Evolutionary conservation across 2,329 filamentous ascomycete species (phyloP), one percentile per base, ranked within the genome.

Genomic region (Corynespora cassiicola): DNA sequence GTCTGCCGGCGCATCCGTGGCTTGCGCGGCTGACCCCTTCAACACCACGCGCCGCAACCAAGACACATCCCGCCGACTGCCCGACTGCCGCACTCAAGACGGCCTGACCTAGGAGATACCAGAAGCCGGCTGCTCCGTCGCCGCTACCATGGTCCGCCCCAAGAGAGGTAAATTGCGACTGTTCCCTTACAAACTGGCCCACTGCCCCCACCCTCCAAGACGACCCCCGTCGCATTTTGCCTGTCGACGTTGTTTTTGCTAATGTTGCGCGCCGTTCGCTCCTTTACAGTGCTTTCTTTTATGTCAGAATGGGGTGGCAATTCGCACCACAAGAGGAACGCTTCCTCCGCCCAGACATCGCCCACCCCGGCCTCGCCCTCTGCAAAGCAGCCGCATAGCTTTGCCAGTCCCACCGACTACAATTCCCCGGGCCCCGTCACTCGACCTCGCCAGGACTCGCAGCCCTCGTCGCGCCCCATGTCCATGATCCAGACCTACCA

Each of bases 401-500:
- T 50, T 31, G 30, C 44, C 36, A 46, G 42, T 31, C 59, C 45
- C 31, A 54, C 58, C 29, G 50, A 59, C 27, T 54, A 58, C 29
- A 47, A 42, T 45, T 57, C 62, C 11, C 59, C 63, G 21, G 58
- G 50, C 33, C 59, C 71, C 19, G 65, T 68, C 50, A 69, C 41
- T 63, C 48, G 65, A 37, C 56, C 72, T 38, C 54, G 75, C 66
- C 65, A 65, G 21, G 78, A 80, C 43, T 73, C 70, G 10, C 67
- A 75, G 16, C 72, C 74, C 17, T 72, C 71, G 26, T 86, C 87
- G 7, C 81, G 91, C 45, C 90, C 90, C 21, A 75, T 87, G 70
- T 96, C 90, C 47, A 94, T 95, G 80, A 78, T 92, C 32, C 86
- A 94, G 68, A 84, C 87, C 45, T 91, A 91, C 70, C 86, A 90